Evolutionary conservation across 1,284 basidiomycete species (phyloP), one percentile per base, ranked within the genome.

Genomic region (Ustilago crameri): DNA sequence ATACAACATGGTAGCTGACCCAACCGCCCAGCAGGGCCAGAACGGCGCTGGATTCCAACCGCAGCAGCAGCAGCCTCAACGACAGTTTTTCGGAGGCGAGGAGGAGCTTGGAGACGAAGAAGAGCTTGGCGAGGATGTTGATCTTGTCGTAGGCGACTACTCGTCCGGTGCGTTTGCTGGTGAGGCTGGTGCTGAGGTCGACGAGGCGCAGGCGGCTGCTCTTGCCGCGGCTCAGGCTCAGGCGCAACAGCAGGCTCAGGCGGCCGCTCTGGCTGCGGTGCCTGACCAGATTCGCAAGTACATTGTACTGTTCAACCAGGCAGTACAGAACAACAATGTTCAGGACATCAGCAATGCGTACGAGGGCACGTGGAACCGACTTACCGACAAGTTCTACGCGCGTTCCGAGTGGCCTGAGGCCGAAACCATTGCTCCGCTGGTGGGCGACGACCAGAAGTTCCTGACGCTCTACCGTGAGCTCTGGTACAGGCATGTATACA

Each of bases 391-490:
- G 85, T 95, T 91, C 86, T 98, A 96, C 83, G 85, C 92, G 12
- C 92, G 91, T 84, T 90, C 90, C 14, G 95, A 98, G 84, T 98
- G 95, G 95, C 95, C 95, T 5, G 94, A 97, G 84, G 93, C 94
- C 17, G 95, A 98, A 86, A 86, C 93, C 64, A 93, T 98, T 78
- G 91, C 93, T 9, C 93, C 93, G 10, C 87, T 98, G 60, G 95
- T 98, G 57, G 60, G 67, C 47, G 66, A 76, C 50, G 77, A 80
- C 53, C 72, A 75, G 40, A 78, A 74, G 66, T 98, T 98, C 87
- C 87, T 98, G 47, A 94, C 95, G 65, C 89, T 98, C 22, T 98
- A 98, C 86, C 90, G 93, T 75, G 95, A 98, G 84, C 88, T 96
- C 15, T 94, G 94, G 85, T 94, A 91, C 84, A 79, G 87, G 47